Percentiles rank a stretch among this genome's conserved stretches.
Evolutionary conservation across 2,329 filamentous ascomycete genomes (phyloP).

Genomic region (Trichoderma sp.): DNA sequence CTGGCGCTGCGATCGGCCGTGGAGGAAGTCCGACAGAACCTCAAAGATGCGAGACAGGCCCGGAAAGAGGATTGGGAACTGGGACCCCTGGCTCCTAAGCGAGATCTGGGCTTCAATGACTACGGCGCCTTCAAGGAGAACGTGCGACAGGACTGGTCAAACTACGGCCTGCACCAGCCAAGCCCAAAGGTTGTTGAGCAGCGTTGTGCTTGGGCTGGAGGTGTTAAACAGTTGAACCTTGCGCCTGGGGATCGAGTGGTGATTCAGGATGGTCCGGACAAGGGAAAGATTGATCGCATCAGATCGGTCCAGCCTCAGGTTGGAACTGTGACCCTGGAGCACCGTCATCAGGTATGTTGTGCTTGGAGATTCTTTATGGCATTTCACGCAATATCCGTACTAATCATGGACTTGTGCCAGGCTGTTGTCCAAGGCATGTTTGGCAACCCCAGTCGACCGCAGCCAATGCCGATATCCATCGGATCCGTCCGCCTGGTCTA

Average conservation of each 20-base stretch:
- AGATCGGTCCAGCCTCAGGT: slow-evolving; percentile 52
- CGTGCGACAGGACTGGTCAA: slow-evolving; percentile 40
- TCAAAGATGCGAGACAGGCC: slow-evolving; percentile 47
- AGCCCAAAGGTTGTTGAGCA: slow-evolving; percentile 41
- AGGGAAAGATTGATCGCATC: slow-evolving; percentile 81
- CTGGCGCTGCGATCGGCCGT: slow-evolving; percentile 35
- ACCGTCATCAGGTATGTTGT: slow-evolving; percentile 62
- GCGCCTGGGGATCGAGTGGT: slow-evolving; percentile 77
- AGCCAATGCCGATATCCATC: slow-evolving; percentile 59
- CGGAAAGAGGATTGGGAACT: slow-evolving; percentile 76
- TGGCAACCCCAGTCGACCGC: slow-evolving; percentile 33
- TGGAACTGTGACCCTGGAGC: slow-evolving; percentile 63
- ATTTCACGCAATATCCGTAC: neutral
- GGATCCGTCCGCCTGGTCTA: slow-evolving; percentile 79
- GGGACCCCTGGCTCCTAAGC: slow-evolving; percentile 75
- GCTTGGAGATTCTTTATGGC: neutral
- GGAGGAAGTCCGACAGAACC: slow-evolving; percentile 37
- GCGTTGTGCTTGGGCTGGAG: slow-evolving; percentile 58
- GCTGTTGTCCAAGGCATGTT: slow-evolving; percentile 35
- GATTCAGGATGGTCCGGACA: slow-evolving; percentile 73
- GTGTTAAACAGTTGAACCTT: slow-evolving; percentile 60
- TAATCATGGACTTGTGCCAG: slow-evolving; percentile 23
- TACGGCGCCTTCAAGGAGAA: slow-evolving; percentile 57
- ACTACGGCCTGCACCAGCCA: slow-evolving; percentile 33
- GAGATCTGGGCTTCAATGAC: slow-evolving; percentile 64